These are phyloP conservation scores for Ramaria rubella DNA, from an alignment of 768 basidiomycete species.

Conservation along the genomic window DNA sequence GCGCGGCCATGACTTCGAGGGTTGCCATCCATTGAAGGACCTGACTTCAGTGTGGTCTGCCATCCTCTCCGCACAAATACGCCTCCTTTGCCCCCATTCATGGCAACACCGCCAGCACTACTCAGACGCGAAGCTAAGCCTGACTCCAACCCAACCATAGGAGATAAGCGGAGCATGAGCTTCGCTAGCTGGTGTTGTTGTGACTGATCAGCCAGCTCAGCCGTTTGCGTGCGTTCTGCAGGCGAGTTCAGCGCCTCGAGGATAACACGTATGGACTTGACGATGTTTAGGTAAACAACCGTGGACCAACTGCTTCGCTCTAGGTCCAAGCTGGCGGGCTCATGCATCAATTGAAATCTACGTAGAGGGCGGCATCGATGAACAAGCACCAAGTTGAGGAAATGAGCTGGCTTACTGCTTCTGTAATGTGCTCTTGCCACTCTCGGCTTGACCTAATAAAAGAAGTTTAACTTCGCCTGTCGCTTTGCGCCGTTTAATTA, in stretches of 20 bases:
- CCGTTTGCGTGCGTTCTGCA: neutral
- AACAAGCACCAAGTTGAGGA: neutral
- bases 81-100: constrained; percentile 66
- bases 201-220: neutral
- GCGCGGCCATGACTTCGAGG: neutral
- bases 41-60: constrained; percentile 46
- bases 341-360: constrained; percentile 70
- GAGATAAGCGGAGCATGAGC: constrained; percentile 52
- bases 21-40: neutral
- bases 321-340: constrained; percentile 58
- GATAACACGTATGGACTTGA: constrained; percentile 64
- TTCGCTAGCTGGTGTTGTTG: constrained; percentile 30
- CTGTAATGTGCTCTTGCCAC: constrained; percentile 71
- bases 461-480: constrained; percentile 59
- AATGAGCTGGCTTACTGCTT: constrained; percentile 39
- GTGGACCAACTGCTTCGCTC: constrained; percentile 66
- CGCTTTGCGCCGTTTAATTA: constrained; percentile 53
- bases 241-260: constrained; percentile 40
- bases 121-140: constrained; percentile 66
- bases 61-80: constrained; percentile 77
- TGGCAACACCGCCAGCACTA: constrained; percentile 49
- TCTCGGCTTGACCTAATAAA: constrained; percentile 75
- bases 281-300: constrained; percentile 70
- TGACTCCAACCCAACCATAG: constrained; percentile 54
- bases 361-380: neutral